Base-by-base conservation (phyloP, 805 yeast species). In the Candida sphagnicola region DNA sequence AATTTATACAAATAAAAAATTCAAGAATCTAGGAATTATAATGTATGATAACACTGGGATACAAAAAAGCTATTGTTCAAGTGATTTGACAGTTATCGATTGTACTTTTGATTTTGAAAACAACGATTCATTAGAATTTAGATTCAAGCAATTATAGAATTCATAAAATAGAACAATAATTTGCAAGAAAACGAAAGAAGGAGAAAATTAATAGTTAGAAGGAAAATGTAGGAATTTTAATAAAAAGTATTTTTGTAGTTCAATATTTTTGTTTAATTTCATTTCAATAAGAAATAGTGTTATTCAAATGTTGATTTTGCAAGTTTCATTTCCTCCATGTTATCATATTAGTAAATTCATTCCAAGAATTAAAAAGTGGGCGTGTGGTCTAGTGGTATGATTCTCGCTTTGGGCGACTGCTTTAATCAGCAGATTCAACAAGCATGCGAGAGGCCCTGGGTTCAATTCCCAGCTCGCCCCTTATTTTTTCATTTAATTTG, bases 371-470 rank as follows among this genome's bases (percentile, higher is more conserved):
- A 26, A 13, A 29, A 29, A 29, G 8, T n/a, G 35, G 35, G 35
- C 23, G 35, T 33, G 35, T 33, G 35, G 35, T 33, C 35, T 33
- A 33, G 35, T 33, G 35, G 35, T 33, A 33, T 33, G 35, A 33
- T 33, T 33, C 35, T 33, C 35, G 35, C 35, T 33, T 33, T 33
- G 35, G 35, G 35, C 35, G 35, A 31, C 35, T 31, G 15, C 35
- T 31, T 31, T 31, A 31, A 31, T 25, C 13, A 31, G 35, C 18
- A 31, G 35, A 31, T 31, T 31, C 35, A 10, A 40, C 58, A 53
- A 51, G 41, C 42, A 43, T 73, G 77, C 74, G 77, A 71, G 77
- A 72, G 77, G 77, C 75, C 78, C 77, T 68, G 77, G 77, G 77
- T 72, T 72, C 77, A 71, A 72, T 71, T 72, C 77, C 77, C 77